A percentile compares a stretch with the other conserved stretches of the same genome.
Conservation (phyloP, 2,329 filamentous ascomycete genomes). For the Parasarocladium wereldwijsianum region DNA sequence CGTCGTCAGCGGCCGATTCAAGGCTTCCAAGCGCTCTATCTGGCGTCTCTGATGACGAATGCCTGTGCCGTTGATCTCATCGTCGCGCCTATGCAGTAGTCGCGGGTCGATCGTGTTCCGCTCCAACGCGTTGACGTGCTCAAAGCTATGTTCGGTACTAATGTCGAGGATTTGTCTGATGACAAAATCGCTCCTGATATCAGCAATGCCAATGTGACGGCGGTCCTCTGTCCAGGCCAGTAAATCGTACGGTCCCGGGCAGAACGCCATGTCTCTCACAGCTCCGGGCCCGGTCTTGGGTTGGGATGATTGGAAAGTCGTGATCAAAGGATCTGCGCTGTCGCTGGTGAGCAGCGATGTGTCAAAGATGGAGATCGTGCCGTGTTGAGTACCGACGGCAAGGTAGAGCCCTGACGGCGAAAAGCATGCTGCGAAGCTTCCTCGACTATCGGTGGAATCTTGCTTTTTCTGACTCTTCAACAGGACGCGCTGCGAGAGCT, state of each 20-base stretch:
- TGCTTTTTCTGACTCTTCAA: constrained; percentile 41
- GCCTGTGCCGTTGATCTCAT: constrained; percentile 17
- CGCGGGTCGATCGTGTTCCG: constrained; percentile 37
- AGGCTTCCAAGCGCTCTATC: constrained; percentile 22
- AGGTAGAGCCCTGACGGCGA: constrained; percentile 56
- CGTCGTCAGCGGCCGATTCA: constrained; percentile 35
- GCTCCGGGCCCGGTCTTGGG: constrained; percentile 59
- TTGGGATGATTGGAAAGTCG: constrained; percentile 64
- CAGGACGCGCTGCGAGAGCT: constrained; percentile 33
- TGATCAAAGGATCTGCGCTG: constrained; percentile 47
- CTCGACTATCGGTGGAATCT: constrained; percentile 40
- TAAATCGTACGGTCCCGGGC: constrained; percentile 77
- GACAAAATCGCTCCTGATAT: constrained; percentile 52
- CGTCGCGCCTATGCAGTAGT: constrained; percentile 30
- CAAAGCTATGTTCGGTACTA: constrained; percentile 40
- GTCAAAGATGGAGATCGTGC: constrained; percentile 64
- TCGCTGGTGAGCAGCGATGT: constrained; percentile 29
- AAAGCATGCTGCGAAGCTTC: constrained; percentile 69
- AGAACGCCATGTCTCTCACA: constrained; percentile 83
- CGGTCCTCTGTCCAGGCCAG: constrained; percentile 90
- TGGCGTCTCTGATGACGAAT: constrained; percentile 9
- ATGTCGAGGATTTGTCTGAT: constrained; percentile 56
- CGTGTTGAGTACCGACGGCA: constrained; percentile 68
- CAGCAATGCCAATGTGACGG: constrained; percentile 58
- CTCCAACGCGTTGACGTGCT: constrained; percentile 42